Evolutionary conservation across 176 grass and related monocot species (phyloP).

Genomic region (Cenchrus americanus): DNA sequence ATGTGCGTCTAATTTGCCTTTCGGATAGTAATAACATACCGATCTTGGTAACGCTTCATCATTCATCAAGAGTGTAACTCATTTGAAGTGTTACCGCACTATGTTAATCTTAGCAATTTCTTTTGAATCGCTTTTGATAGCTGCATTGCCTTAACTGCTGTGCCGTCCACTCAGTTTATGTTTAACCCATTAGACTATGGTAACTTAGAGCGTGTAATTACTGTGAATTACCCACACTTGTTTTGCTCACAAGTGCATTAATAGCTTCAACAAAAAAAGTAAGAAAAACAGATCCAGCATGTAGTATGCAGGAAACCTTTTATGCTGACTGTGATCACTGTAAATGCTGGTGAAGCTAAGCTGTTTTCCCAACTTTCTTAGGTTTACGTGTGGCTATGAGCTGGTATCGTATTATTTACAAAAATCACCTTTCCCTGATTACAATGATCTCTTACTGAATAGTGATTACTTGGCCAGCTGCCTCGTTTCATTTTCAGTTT

Average conservation of each 20-base stretch:
- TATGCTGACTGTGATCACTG: background rate
- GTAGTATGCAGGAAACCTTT: background rate
- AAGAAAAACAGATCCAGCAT: background rate
- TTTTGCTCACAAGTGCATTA: background rate
- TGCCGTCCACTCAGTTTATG: background rate
- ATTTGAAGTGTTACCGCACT: background rate
- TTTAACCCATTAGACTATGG: background rate
- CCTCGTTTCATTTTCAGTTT: slow-evolving; percentile 35
- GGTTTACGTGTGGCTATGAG: background rate
- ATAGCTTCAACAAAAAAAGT: too few relatives aligned
- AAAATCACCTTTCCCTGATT: background rate
- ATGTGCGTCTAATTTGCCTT: background rate
- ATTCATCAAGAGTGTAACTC: background rate
- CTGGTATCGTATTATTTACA: background rate
- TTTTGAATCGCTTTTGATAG: background rate
- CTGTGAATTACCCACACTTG: background rate
- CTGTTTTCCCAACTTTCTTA: background rate
- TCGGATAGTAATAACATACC: background rate
- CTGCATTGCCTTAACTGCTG: background rate
- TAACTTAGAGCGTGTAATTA: background rate
- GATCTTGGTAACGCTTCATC: background rate
- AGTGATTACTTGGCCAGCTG: background rate
- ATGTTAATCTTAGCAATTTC: background rate
- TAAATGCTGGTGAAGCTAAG: slow-evolving; percentile 13
- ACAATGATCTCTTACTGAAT: background rate